phyloP scores from a whole-genome alignment of 2,329 filamentous ascomycete genomes.

The Trichoderma simmonsii region DNA sequence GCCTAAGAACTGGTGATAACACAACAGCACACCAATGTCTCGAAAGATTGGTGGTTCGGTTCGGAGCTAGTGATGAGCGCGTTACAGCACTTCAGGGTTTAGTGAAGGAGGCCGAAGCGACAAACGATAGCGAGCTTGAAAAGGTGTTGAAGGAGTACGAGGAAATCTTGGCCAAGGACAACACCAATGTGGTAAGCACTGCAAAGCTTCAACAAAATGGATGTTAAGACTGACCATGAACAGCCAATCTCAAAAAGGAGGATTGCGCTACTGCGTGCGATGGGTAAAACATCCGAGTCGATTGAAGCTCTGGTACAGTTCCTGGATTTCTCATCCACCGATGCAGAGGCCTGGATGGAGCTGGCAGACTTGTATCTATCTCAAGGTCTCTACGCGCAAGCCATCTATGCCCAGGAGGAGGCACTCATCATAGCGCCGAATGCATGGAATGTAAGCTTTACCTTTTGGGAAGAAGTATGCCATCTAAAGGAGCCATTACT shows the following conservation, averaged over 20 bases:
- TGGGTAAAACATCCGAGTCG: conserved; percentile 69
- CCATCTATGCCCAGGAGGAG: conserved; percentile 86
- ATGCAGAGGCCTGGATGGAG: conserved; percentile 92
- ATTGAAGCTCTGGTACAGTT: conserved; percentile 70
- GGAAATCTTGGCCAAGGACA: conserved; percentile 66
- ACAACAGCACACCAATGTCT: conserved; percentile 72
- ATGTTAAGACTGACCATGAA: conserved; percentile 24
- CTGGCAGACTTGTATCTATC: conserved; percentile 80
- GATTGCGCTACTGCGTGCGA: conserved; percentile 72
- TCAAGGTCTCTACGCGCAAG: conserved; percentile 76
- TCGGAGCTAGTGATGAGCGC: conserved; percentile 80
- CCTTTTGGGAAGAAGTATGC: too few species aligned
- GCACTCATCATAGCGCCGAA: conserved; percentile 83
- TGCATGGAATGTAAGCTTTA: conserved; percentile 82
- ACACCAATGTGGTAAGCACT: conserved; percentile 70
- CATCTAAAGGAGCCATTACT: not conserved
- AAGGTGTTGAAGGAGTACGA: conserved; percentile 75
- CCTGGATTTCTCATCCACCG: conserved; percentile 80
- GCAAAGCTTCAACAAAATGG: conserved; percentile 4
- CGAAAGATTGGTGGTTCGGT: conserved; percentile 71
- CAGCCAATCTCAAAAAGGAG: conserved; percentile 83
- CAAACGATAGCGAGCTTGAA: conserved; percentile 62
- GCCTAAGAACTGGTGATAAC: conserved; percentile 81
- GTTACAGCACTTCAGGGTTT: conserved; percentile 80
- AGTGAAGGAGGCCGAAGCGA: conserved; percentile 77